A percentile compares a stretch with the other conserved stretches of the same genome.
These are phyloP conservation scores for Rubia yunnanensis DNA, from an alignment of 257 asterid genomes.

Conservation along the genomic window DNA sequence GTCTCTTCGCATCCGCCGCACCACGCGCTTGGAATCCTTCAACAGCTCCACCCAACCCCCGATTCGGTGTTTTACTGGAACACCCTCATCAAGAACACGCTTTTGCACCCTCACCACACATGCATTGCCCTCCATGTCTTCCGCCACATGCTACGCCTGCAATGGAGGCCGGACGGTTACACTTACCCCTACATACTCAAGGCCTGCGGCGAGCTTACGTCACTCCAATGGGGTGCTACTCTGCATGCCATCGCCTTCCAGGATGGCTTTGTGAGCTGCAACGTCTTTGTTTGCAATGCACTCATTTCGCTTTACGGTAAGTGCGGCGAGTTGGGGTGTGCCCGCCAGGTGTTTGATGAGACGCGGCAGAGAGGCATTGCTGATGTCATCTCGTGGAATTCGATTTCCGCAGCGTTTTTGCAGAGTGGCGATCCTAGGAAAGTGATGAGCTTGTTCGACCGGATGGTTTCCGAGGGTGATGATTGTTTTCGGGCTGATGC, in stretches of 20 bases:
- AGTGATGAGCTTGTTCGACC: slow-evolving; percentile 41
- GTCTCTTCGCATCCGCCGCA: slow-evolving; percentile 10
- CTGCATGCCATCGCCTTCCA: slow-evolving; percentile 43
- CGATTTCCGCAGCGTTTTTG: slow-evolving; percentile 47
- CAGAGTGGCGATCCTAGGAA: slow-evolving; percentile 35
- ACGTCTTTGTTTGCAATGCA: slow-evolving; percentile 77
- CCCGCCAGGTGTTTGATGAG: slow-evolving; percentile 54
- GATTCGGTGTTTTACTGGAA: slow-evolving; percentile 62
- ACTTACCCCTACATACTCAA: slow-evolving; percentile 68
- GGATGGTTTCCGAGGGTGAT: slow-evolving; percentile 37
- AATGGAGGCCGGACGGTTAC: slow-evolving; percentile 60
- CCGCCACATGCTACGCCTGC: slow-evolving; percentile 53
- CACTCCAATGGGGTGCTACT: slow-evolving; percentile 33
- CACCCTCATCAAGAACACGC: slow-evolving; percentile 44
- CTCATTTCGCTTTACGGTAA: slow-evolving; percentile 62
- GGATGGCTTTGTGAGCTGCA: slow-evolving; percentile 39
- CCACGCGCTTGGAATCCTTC: slow-evolving; percentile 34
- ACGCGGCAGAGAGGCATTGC: slow-evolving; percentile 38
- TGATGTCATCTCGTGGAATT: slow-evolving; percentile 78
- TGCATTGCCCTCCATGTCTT: slow-evolving; percentile 39
- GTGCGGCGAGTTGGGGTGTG: slow-evolving; percentile 41
- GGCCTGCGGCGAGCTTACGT: slow-evolving; percentile 46
- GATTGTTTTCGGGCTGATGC: slow-evolving; percentile 46
- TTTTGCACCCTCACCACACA: slow-evolving; percentile 21
- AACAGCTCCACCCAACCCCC: slow-evolving; percentile 28